Evolutionary conservation across 257 asterid genomes (phyloP).

Genomic region (Datura wrightii): DNA sequence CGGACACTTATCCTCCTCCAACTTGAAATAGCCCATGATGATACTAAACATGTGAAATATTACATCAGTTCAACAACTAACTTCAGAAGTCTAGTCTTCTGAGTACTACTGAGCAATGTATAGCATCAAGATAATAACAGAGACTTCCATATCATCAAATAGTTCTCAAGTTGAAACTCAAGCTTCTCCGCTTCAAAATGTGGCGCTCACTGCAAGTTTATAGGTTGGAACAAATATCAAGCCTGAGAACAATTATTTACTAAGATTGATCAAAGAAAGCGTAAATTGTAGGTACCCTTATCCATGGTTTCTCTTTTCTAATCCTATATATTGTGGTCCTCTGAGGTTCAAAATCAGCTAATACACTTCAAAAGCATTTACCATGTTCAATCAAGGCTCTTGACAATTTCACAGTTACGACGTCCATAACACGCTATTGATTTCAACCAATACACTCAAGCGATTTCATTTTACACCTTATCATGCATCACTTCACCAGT

Average conservation of each 20-base stretch:
- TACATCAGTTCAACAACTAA: background rate
- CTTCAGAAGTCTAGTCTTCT: background rate
- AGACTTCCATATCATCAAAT: background rate
- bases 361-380: background rate
- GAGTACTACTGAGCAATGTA: background rate
- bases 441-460: background rate
- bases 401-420: background rate
- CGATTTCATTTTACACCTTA: background rate
- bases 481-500: background rate
- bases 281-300: background rate
- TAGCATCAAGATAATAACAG: background rate
- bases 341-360: background rate
- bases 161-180: constrained; percentile 15
- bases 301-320: background rate
- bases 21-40: background rate
- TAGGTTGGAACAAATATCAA: background rate
- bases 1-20: background rate
- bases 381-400: background rate
- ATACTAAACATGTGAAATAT: background rate
- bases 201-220: background rate
- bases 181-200: constrained; percentile 2
- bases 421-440: background rate
- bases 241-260: background rate
- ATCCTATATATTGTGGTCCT: background rate
- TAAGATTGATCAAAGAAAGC: background rate